phyloP scores from a whole-genome alignment of 768 basidiomycete genomes.

The Russula emetica region DNA sequence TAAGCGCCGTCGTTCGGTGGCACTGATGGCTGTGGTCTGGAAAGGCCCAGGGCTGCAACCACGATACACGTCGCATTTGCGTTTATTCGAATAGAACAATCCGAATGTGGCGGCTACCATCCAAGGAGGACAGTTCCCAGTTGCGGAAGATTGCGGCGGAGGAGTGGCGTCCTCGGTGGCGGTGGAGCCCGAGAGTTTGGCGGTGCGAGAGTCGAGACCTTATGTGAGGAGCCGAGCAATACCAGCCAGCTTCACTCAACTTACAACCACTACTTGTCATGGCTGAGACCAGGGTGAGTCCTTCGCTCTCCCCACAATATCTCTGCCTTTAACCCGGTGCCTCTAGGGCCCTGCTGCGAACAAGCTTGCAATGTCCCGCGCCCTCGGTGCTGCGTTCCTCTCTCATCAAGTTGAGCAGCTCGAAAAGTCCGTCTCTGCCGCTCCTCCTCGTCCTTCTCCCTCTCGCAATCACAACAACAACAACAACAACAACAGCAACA shows the following conservation, averaged over 20 bases:
- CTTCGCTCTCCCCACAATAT: background rate
- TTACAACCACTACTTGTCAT: background rate
- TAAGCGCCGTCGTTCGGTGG: no score
- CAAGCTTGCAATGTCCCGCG: conserved; percentile 79
- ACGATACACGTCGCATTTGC: no score
- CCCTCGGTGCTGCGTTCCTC: conserved; percentile 82
- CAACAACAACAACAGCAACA: no score
- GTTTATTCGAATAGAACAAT: background rate
- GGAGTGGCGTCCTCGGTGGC: background rate
- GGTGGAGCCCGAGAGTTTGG: background rate
- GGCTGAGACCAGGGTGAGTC: background rate
- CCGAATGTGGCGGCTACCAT: background rate
- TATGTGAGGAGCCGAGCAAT: background rate
- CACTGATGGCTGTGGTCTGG: no score
- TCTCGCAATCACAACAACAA: conserved; percentile 27
- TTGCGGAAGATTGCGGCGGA: background rate
- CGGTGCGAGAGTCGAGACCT: background rate
- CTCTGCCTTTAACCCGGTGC: background rate
- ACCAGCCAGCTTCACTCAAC: background rate
- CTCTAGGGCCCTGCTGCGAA: conserved; percentile 32
- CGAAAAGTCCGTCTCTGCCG: conserved; percentile 61
- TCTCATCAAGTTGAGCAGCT: conserved; percentile 86
- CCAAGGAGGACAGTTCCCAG: background rate
- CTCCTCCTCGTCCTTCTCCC: conserved; percentile 33
- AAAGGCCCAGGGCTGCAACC: no score